Evolutionary conservation across 345 rosid genomes (phyloP).

Genomic region (Arabidopsis arenosa): DNA sequence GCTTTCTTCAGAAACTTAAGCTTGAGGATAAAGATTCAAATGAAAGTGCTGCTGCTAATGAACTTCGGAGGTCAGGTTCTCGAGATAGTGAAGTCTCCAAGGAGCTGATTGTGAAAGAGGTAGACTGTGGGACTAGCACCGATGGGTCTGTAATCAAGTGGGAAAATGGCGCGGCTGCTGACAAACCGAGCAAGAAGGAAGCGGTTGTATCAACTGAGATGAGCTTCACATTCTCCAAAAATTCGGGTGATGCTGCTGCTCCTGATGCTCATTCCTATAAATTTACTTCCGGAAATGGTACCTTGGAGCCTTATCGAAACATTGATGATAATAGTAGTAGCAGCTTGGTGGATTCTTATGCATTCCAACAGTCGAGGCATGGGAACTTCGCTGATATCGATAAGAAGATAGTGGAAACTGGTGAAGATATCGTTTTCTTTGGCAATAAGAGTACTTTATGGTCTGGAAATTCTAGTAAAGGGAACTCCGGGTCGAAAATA

Average conservation of each 20-base stretch:
- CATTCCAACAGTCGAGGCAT: conserved; percentile 49
- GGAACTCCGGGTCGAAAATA: conserved; percentile 47
- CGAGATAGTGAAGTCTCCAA: conserved; percentile 59
- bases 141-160: conserved; percentile 70
- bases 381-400: conserved; percentile 43
- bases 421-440: conserved; percentile 62
- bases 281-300: conserved; percentile 55
- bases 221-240: conserved; percentile 61
- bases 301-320: conserved; percentile 49
- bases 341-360: conserved; percentile 46
- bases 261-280: conserved; percentile 68
- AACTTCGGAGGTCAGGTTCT: conserved; percentile 51
- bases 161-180: conserved; percentile 52
- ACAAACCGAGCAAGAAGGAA: conserved; percentile 58
- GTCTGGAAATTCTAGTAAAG: conserved; percentile 62
- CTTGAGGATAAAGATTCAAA: conserved; percentile 61
- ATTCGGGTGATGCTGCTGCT: conserved; percentile 57
- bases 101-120: conserved; percentile 92
- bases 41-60: conserved; percentile 41
- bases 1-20: conserved; percentile 64
- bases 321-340: conserved; percentile 45
- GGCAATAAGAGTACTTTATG: conserved; percentile 62
- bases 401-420: conserved; percentile 55
- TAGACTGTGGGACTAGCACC: conserved; percentile 73
- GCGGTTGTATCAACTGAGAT: conserved; percentile 46